Conservation (phyloP, 768 basidiomycete genomes). For the Pholiota microspora region DNA sequence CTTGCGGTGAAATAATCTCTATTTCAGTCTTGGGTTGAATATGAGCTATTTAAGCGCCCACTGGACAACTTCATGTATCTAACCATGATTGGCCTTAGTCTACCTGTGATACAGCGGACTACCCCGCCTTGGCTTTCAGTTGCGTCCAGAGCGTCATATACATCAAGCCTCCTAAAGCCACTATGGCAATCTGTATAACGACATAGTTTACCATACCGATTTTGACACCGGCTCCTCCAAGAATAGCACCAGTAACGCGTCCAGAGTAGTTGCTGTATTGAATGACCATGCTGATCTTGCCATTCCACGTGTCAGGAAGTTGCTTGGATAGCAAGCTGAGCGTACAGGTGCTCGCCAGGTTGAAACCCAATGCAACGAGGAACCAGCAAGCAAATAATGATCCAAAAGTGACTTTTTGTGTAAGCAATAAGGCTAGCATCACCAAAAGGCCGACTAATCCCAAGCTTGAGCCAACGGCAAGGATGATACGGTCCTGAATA, state of each 20-base stretch:
- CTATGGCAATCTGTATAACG: conserved; percentile 57
- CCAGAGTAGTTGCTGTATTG: conserved; percentile 71
- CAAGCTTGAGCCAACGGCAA: conserved; percentile 48
- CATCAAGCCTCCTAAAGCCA: conserved; percentile 55
- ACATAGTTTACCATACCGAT: conserved; percentile 63
- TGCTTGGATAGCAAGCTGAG: conserved; percentile 68
- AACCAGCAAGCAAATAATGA: conserved; percentile 52
- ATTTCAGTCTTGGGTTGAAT: too few relatives aligned
- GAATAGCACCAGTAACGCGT: conserved; percentile 63
- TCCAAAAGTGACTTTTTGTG: conserved; percentile 41
- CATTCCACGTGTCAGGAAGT: conserved; percentile 61
- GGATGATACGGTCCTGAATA: conserved; percentile 58
- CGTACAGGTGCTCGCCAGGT: conserved; percentile 68
- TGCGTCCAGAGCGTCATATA: conserved; percentile 58
- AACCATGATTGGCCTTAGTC: too few relatives aligned
- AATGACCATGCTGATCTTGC: conserved; percentile 52
- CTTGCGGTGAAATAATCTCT: too few relatives aligned
- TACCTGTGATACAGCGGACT: too few relatives aligned
- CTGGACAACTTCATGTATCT: too few relatives aligned
- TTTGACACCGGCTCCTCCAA: conserved; percentile 60
- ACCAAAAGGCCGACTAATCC: conserved; percentile 53
- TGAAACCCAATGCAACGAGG: conserved; percentile 69
- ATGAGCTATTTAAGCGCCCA: too few relatives aligned
- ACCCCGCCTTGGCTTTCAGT: conserved; percentile 66
- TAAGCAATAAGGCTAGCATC: conserved; percentile 43